These are phyloP conservation scores for Trichoderma asperellum DNA, from an alignment of 2,329 filamentous ascomycete genomes.

Conservation along the genomic window DNA sequence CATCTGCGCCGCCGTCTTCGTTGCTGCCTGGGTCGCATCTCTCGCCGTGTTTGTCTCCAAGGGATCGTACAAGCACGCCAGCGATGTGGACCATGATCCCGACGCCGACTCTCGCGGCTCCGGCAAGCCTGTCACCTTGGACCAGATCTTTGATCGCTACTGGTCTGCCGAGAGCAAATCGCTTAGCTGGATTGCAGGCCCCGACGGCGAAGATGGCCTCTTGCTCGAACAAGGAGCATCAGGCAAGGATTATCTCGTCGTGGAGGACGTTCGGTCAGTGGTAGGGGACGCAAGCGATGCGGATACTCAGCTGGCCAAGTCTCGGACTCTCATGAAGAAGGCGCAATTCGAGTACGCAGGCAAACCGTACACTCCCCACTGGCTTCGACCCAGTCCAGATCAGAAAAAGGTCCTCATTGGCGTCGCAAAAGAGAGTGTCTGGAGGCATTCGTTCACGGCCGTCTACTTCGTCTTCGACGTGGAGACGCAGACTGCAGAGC, in stretches of 20 bases:
- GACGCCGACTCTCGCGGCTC: constrained; percentile 65
- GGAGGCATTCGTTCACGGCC: constrained; percentile 86
- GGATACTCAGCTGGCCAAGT: constrained; percentile 46
- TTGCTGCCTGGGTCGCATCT: constrained; percentile 70
- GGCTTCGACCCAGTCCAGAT: constrained; percentile 77
- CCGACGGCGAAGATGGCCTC: constrained; percentile 79
- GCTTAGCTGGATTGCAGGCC: constrained; percentile 77
- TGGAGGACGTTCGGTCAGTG: constrained; percentile 76
- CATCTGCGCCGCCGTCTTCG: constrained; percentile 62
- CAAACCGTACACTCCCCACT: constrained; percentile 57
- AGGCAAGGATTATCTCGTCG: constrained; percentile 76
- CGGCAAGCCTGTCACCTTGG: constrained; percentile 73
- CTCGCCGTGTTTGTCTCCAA: constrained; percentile 68
- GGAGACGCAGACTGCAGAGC: constrained; percentile 72
- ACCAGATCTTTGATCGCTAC: constrained; percentile 68
- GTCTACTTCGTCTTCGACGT: constrained; percentile 94
- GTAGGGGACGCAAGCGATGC: constrained; percentile 40
- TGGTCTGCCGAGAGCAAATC: constrained; percentile 67
- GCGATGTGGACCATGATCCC: constrained; percentile 68
- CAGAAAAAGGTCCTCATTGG: constrained; percentile 85
- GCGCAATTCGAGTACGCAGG: constrained; percentile 63
- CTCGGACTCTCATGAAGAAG: constrained; percentile 76
- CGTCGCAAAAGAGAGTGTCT: constrained; percentile 73
- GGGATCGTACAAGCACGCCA: constrained; percentile 68
- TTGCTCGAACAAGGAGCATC: constrained; percentile 71